These are phyloP conservation scores for Pharnaceum exiguum DNA, from an alignment of 148 eudicot species.

Conservation along the genomic window DNA sequence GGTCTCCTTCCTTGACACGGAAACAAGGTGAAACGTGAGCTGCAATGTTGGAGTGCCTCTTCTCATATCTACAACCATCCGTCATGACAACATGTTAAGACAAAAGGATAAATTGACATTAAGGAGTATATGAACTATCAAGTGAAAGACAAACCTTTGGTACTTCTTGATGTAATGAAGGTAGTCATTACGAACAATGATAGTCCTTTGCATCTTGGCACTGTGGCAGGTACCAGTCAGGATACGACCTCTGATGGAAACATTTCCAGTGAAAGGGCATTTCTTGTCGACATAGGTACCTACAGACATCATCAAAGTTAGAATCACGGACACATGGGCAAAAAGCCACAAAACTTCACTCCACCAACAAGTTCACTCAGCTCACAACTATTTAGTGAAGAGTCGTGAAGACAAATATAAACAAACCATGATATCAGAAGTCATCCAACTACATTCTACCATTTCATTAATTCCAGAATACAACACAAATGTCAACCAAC, in stretches of 20 bases:
- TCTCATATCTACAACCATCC: slow-evolving; percentile 33
- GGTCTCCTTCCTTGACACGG: slow-evolving; percentile 65
- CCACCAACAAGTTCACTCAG: too few relatives aligned
- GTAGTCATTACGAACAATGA: slow-evolving; percentile 69
- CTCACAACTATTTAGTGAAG: too few relatives aligned
- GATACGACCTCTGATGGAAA: slow-evolving; percentile 76
- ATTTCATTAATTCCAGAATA: too few relatives aligned
- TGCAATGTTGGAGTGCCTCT: slow-evolving; percentile 58
- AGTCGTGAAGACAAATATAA: too few relatives aligned
- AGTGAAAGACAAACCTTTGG: slow-evolving; percentile 38
- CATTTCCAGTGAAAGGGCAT: slow-evolving; percentile 74
- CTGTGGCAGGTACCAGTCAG: slow-evolving; percentile 82
- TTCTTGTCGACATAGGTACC: slow-evolving; percentile 83
- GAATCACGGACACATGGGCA: too few relatives aligned
- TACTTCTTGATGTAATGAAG: slow-evolving; percentile 76
- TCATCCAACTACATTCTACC: too few relatives aligned
- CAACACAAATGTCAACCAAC: too few relatives aligned
- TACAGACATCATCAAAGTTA: too few relatives aligned
- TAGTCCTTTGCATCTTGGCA: slow-evolving; percentile 82
- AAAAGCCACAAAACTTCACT: too few relatives aligned
- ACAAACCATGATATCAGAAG: too few relatives aligned
- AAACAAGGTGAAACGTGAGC: slow-evolving; percentile 63
- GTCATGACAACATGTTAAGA: neutral
- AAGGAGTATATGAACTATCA: too few relatives aligned
- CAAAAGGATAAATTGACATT: neutral